Conservation (phyloP, 2,329 filamentous ascomycete genomes). For the Chaetomiaceae sp. region DNA sequence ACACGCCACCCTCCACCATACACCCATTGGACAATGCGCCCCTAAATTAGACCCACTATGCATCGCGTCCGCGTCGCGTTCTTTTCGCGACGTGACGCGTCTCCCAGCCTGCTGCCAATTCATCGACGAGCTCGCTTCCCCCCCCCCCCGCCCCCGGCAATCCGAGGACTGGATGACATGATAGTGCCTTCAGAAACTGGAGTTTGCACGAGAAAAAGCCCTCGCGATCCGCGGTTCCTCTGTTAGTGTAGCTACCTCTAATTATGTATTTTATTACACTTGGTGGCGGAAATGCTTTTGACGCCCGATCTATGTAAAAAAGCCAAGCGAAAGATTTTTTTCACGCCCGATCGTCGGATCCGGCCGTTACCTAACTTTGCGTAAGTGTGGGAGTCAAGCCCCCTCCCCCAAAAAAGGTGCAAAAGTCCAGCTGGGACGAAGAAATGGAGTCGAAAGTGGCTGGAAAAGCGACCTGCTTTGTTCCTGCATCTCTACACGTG, state of each 20-base stretch:
- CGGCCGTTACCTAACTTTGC: constrained; percentile 7
- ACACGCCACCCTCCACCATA: not conserved
- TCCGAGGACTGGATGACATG: not conserved
- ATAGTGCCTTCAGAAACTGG: not conserved
- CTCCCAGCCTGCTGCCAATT: constrained; percentile 1
- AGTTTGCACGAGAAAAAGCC: not conserved
- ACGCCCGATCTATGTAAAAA: too few relatives aligned
- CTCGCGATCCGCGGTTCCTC: too few relatives aligned
- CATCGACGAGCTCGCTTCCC: not conserved
- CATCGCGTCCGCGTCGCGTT: constrained; percentile 23
- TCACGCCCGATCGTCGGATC: not conserved
- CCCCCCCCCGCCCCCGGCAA: not conserved
- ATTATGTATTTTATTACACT: too few relatives aligned
- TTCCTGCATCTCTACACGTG: constrained; percentile 15
- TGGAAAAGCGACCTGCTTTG: not conserved
- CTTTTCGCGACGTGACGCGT: constrained; percentile 22
- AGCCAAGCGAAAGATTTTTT: constrained; percentile 1
- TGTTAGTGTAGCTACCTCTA: too few relatives aligned
- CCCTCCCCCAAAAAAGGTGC: too few relatives aligned
- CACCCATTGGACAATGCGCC: constrained; percentile 21
- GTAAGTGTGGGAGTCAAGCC: too few relatives aligned
- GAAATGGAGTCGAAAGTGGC: not conserved
- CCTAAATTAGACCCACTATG: constrained; percentile 17
- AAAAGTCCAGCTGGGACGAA: not conserved
- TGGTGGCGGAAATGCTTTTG: too few relatives aligned